These are phyloP conservation scores for Ophiostoma triangulosporum DNA, from an alignment of 2,329 filamentous ascomycete genomes.

Conservation along the genomic window DNA sequence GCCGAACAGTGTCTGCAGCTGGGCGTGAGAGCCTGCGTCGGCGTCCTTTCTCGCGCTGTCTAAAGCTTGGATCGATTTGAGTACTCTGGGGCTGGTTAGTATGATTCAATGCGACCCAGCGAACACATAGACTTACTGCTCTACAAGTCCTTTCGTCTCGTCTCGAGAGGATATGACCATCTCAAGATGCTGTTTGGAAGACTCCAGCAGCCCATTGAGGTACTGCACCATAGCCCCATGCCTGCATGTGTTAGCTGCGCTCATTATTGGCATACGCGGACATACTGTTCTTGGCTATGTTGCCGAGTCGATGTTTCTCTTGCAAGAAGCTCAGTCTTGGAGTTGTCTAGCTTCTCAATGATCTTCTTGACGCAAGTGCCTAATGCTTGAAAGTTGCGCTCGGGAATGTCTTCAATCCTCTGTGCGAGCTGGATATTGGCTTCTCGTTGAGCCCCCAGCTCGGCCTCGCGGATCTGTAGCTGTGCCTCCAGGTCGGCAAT, in stretches of 20 bases:
- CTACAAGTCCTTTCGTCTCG: not conserved
- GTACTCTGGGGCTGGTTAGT: not conserved
- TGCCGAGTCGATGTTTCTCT: not conserved
- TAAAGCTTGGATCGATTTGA: not conserved
- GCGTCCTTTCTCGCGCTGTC: not conserved
- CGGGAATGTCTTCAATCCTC: constrained; percentile 8
- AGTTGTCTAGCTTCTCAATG: constrained; percentile 6
- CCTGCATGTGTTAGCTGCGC: not conserved
- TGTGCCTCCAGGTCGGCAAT: not conserved
- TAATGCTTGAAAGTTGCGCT: constrained; percentile 11
- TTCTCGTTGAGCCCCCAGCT: constrained; percentile 1
- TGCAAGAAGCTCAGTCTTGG: not conserved
- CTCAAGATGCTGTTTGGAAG: constrained; percentile 1
- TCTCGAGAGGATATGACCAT: not conserved
- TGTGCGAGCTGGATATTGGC: constrained; percentile 1
- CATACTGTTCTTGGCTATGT: constrained; percentile 4
- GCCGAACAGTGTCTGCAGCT: not conserved
- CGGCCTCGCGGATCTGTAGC: constrained; percentile 6
- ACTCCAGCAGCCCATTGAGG: not conserved
- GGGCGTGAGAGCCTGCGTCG: not conserved
- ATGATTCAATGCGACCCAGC: not conserved
- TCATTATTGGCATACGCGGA: too few relatives aligned
- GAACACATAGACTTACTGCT: constrained; percentile 7
- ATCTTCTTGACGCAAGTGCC: constrained; percentile 9
- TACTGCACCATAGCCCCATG: not conserved